phyloP scores from a whole-genome alignment of 768 basidiomycete genomes.

The Boletus sp. region DNA sequence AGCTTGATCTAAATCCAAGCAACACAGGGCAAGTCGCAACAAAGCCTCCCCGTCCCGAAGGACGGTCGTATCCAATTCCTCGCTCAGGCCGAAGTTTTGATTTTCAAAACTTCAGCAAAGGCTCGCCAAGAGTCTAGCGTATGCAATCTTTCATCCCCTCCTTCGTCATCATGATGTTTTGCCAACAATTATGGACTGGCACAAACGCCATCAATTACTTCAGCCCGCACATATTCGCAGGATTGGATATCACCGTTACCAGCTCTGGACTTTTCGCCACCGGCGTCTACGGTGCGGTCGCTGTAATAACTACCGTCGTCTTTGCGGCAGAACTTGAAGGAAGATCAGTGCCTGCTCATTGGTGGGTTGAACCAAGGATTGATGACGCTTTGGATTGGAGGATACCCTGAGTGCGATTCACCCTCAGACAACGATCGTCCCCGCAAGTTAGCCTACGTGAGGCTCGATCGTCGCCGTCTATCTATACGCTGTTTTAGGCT shows the following conservation, averaged over 20 bases:
- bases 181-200: constrained; percentile 51
- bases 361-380: constrained; percentile 48
- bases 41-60: constrained; percentile 23
- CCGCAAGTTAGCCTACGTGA: constrained; percentile 39
- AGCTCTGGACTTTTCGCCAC: constrained; percentile 49
- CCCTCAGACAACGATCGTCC: constrained; percentile 24
- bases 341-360: constrained; percentile 48
- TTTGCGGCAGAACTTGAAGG: constrained; percentile 53
- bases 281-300: constrained; percentile 40
- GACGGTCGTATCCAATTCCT: constrained; percentile 21
- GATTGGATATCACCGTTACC: constrained; percentile 45
- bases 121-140: too few species aligned
- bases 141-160: constrained; percentile 48
- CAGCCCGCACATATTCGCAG: constrained; percentile 49
- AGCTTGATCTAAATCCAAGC: constrained; percentile 20
- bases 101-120: constrained; percentile 14
- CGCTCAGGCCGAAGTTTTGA: constrained; percentile 5
- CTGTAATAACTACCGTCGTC: constrained; percentile 39
- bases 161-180: constrained; percentile 47
- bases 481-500: constrained; percentile 39
- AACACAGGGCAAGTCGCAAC: constrained; percentile 18
- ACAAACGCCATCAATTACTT: constrained; percentile 58
- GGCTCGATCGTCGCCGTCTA: constrained; percentile 40
- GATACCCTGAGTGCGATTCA: constrained; percentile 35
- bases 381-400: constrained; percentile 40